phyloP scores from a whole-genome alignment of 2,329 filamentous ascomycete species.

The Stagonosporopsis rhizophila region DNA sequence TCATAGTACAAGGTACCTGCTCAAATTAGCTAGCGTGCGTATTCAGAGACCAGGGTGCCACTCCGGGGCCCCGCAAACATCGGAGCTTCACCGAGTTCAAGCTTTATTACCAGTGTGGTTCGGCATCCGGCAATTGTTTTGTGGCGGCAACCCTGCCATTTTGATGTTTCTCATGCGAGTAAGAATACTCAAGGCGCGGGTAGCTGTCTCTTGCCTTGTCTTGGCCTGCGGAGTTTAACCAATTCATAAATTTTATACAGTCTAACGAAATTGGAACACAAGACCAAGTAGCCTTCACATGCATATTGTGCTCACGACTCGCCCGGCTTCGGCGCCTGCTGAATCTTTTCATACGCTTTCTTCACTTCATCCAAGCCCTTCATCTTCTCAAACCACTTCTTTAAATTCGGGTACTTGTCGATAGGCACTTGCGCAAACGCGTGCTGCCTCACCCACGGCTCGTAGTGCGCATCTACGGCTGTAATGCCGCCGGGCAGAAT shows the following conservation, averaged over 20 bases:
- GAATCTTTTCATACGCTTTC: conserved; percentile 24
- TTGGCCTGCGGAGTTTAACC: neutral
- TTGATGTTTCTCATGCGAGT: neutral
- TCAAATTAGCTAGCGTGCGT: conserved; percentile 1
- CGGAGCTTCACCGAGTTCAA: conserved; percentile 11
- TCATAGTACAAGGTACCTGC: conserved; percentile 5
- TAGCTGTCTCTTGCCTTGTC: neutral
- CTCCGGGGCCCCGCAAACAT: conserved; percentile 19
- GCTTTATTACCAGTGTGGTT: neutral
- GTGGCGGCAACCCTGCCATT: neutral
- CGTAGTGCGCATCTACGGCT: conserved; percentile 15
- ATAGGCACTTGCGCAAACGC: conserved; percentile 13
- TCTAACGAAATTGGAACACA: no score
- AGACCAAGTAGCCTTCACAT: no score
- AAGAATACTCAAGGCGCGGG: neutral
- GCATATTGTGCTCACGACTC: neutral
- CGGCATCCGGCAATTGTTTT: no score
- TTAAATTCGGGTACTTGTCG: conserved; percentile 70
- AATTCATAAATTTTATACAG: no score
- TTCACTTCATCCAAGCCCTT: conserved; percentile 28
- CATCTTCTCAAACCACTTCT: conserved; percentile 58
- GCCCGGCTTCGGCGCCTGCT: conserved; percentile 61
- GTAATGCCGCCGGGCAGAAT: conserved; percentile 10
- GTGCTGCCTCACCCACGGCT: conserved; percentile 17
- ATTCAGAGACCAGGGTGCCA: neutral